Base-by-base conservation (phyloP, 129 eudicot species). In the Dittrichia graveolens region DNA sequence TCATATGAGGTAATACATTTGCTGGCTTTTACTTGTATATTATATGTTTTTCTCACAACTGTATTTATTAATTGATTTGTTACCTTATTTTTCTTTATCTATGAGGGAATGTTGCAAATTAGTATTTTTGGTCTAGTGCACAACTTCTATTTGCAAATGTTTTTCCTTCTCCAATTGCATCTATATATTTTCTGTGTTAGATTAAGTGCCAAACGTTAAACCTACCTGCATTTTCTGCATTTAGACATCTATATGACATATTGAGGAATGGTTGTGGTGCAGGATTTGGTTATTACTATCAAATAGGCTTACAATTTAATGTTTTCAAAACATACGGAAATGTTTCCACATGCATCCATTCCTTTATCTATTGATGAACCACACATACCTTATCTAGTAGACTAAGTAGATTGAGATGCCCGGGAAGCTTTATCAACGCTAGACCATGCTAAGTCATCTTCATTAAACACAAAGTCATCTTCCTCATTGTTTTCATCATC, bases 1-100 rank as follows among this genome's bases (percentile, higher is more conserved):
- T 94, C 99, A 38, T 90, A 94, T 61, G 97, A 94, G 99, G 99
- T 94, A 84, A 83, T 63, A 66, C 53, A 64, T 31, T 48, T 56
- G 61, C 62, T 42, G 35, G 54, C 31, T 62, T 44, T 59, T 24
- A 72, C 35, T 60, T 59, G 7, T 48, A 48, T 49, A 31, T 43
- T 42, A n/a, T 53, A 5, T 60, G 19, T 19, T 39, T 60, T 12
- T 47, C 69, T 60, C 15, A 35, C 41, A 10, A 6, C 37, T 37
- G 69, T 16, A 24, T 73, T 13, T 61, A 61, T 72, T 3, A 56
- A 37, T 58, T 24, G 7, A 34, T 35, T n/a, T n/a, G 24, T 43
- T 8, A 52, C 40, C 38, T 15, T 39, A 39, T 39, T 16, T 35
- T 16, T 18, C 43, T 53, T 44, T 6, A 12, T 45, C 15, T 12